These are phyloP conservation scores for Barnettozyma populi DNA, from an alignment of 805 yeast genomes.

Conservation along the genomic window DNA sequence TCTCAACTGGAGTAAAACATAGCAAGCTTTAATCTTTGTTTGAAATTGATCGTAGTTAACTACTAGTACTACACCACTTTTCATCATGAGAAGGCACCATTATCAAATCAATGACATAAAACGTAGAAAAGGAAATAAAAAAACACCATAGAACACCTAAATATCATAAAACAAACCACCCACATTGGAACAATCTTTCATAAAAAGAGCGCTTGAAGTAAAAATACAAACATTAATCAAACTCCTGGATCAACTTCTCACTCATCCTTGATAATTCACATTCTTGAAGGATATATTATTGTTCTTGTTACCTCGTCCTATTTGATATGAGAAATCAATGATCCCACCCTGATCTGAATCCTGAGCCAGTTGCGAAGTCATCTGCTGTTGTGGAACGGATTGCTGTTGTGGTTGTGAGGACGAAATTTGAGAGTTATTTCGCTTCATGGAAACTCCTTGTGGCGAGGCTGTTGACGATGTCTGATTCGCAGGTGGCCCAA, in stretches of 20 bases:
- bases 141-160: neutral
- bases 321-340: neutral
- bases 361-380: neutral
- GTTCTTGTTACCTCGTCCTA: constrained; percentile 4
- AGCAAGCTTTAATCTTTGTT: too few relatives aligned
- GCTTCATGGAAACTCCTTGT: neutral
- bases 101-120: neutral
- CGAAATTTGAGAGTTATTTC: neutral
- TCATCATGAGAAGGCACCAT: neutral
- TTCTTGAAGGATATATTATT: constrained; percentile 22
- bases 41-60: neutral
- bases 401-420: neutral
- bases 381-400: neutral
- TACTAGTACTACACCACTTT: neutral
- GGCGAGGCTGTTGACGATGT: neutral
- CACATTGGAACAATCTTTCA: neutral
- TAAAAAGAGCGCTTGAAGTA: neutral
- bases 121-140: neutral
- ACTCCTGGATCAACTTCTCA: neutral
- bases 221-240: neutral
- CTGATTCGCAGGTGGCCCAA: neutral
- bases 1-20: too few relatives aligned
- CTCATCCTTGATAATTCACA: constrained; percentile 19
- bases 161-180: neutral
- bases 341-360: neutral